Conservation (phyloP, 495 filamentous ascomycete species). For the Penicillium odoratum region DNA sequence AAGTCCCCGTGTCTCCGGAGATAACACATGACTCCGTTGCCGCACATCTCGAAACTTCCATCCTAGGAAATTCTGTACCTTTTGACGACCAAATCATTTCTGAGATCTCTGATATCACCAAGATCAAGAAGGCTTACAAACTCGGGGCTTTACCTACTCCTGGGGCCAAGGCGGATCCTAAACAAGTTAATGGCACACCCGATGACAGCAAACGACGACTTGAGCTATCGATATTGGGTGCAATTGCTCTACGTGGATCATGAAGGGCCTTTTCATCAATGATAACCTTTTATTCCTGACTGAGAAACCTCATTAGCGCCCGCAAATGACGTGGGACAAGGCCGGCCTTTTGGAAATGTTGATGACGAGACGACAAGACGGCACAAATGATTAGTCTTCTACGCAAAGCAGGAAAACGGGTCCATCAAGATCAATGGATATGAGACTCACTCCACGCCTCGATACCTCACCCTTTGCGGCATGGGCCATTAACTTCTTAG, state of each 20-base stretch:
- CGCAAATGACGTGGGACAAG: neutral
- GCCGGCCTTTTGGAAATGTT: neutral
- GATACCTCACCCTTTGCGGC: neutral
- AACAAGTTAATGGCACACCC: constrained; percentile 19
- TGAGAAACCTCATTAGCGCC: neutral
- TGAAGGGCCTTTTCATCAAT: constrained; percentile 15
- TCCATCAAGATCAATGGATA: neutral
- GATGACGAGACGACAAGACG: neutral
- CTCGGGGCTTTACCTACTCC: constrained; percentile 55
- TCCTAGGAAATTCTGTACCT: constrained; percentile 61
- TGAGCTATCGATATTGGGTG: constrained; percentile 63
- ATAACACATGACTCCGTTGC: constrained; percentile 56
- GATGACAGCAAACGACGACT: constrained; percentile 47
- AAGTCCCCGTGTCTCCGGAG: constrained; percentile 54
- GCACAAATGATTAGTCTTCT: neutral
- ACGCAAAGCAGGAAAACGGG: neutral
- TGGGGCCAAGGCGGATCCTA: constrained; percentile 21
- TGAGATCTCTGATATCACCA: constrained; percentile 60
- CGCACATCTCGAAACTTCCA: constrained; percentile 57
- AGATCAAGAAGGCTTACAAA: constrained; percentile 82
- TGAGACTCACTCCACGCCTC: neutral
- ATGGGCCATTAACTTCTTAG: neutral
- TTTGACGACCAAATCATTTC: constrained; percentile 65
- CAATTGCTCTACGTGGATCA: constrained; percentile 70
- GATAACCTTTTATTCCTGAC: neutral